Evolutionary conservation across 2,329 filamentous ascomycete genomes (phyloP).

Genomic region (Penicillium sp.): DNA sequence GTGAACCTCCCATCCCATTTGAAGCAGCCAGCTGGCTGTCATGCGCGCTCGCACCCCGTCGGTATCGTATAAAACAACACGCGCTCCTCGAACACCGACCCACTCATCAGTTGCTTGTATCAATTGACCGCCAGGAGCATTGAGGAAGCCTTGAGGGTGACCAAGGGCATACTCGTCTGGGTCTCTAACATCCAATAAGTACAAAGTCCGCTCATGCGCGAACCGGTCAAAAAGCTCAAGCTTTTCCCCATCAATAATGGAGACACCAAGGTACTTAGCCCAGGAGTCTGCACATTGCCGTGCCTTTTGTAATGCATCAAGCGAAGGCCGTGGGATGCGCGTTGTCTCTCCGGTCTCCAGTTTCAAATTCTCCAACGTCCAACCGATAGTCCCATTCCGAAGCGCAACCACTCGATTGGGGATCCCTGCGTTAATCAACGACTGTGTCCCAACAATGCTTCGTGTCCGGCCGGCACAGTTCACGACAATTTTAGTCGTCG

Average conservation of each 20-base stretch:
- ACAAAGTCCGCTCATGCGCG: not conserved
- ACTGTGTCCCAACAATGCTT: constrained; percentile 33
- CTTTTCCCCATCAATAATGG: not conserved
- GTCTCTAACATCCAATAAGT: constrained; percentile 33
- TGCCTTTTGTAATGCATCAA: constrained; percentile 8
- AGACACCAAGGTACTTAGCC: constrained; percentile 12
- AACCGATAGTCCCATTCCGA: constrained; percentile 34
- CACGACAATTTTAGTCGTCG: constrained; percentile 30
- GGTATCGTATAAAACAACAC: constrained; percentile 30
- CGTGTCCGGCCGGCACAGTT: constrained; percentile 35
- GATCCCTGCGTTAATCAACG: constrained; percentile 28
- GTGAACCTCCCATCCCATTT: constrained; percentile 34
- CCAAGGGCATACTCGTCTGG: constrained; percentile 27
- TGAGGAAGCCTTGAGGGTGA: constrained; percentile 27
- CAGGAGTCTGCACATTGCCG: constrained; percentile 9
- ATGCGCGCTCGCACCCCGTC: constrained; percentile 32
- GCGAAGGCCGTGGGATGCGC: constrained; percentile 14
- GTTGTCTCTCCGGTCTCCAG: constrained; percentile 24
- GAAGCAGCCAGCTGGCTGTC: constrained; percentile 32
- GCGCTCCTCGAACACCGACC: constrained; percentile 32
- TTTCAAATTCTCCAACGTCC: constrained; percentile 30
- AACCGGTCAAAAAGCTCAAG: too few relatives aligned
- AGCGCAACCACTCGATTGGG: constrained; percentile 31
- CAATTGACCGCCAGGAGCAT: constrained; percentile 33
- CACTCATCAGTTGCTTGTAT: constrained; percentile 36